Evolutionary conservation across 345 rosid genomes (phyloP), one percentile per base, ranked within the genome.

Genomic region (Lepidium aucheri): DNA sequence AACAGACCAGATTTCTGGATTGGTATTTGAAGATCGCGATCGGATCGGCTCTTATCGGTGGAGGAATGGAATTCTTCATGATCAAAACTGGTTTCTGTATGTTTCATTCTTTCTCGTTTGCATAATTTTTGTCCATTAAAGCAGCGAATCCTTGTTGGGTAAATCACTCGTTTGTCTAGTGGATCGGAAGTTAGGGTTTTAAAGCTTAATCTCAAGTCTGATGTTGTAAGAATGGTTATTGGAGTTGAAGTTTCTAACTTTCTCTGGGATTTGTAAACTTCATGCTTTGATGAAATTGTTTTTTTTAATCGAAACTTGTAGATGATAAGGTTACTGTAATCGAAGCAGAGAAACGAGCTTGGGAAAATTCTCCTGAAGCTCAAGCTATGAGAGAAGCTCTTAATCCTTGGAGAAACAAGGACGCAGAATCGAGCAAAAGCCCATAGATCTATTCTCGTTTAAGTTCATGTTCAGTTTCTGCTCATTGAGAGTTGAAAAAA

Each of bases 11-110:
- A 79, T 88, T 85, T 70, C 53, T 86, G 59, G 94, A 85, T 77
- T 93, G 97, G 98, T 86, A 93, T 50, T 14, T 78, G 85, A 88
- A 88, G 83, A 86, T 90, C 43, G 89, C 92, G 1, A 59, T 80
- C 50, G 94, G 85, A 11, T 80, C 96, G 9, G 89, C 92, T 60
- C 36, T 86, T 11, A 42, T 88, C 46, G 97, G 96, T 55, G 96
- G 84, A 50, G 92, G 94, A 72, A 94, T 86, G 95, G 96, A 94
- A 72, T 63, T 88, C 22, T 90, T 86, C 92, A 94, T 88, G 97
- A 85, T 85, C 82, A 85, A 94, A 74, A 88, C 91, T 50, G 97
- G 95, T 30, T 93, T 90, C 90, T 90, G 96, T 88, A 80, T 70
- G 85, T 46, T 32, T 60, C 30, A 77, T 83, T 89, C 35, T 73